phyloP scores from a whole-genome alignment of 768 basidiomycete species.

The Phlebiopsis flavidoalba region DNA sequence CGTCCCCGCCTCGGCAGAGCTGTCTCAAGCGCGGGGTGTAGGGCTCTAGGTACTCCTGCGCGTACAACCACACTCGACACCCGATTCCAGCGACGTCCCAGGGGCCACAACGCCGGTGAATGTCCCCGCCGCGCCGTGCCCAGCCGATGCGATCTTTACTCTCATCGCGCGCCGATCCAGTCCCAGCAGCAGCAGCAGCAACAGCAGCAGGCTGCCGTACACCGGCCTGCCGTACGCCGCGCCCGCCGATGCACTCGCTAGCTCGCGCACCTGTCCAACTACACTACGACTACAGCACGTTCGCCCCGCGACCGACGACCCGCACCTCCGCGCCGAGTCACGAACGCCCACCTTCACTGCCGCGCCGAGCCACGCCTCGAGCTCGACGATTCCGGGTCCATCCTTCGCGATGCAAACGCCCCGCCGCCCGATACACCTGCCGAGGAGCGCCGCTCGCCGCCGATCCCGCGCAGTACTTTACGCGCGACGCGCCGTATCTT shows the following conservation, averaged over 20 bases:
- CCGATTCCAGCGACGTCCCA: conserved; percentile 39
- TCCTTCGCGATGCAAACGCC: conserved; percentile 73
- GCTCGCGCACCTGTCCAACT: conserved; percentile 55
- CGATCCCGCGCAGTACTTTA: conserved; percentile 80
- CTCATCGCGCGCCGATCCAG: conserved; percentile 7
- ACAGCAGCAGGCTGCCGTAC: conserved; percentile 24
- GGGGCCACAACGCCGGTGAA: conserved; percentile 21
- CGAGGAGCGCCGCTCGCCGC: conserved; percentile 77
- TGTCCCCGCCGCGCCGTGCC: conserved; percentile 13
- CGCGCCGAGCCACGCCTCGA: conserved; percentile 65
- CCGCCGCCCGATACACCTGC: conserved; percentile 77
- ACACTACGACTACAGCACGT: conserved; percentile 71
- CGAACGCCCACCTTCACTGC: conserved; percentile 53
- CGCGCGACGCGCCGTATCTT: conserved; percentile 79
- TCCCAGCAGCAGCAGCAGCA: neutral
- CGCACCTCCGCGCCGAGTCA: conserved; percentile 60
- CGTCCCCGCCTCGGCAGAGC: conserved; percentile 40
- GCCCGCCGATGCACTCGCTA: conserved; percentile 33
- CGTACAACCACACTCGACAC: conserved; percentile 83
- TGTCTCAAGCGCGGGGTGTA: conserved; percentile 84
- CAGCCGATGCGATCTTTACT: conserved; percentile 9
- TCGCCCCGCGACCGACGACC: conserved; percentile 33
- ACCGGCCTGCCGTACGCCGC: conserved; percentile 32
- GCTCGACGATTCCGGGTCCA: conserved; percentile 78
- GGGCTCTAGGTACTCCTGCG: conserved; percentile 58